A percentile compares a stretch with the other conserved stretches of the same genome.
These are phyloP conservation scores for Myrmaecium sp. DNA, from an alignment of 2,329 filamentous ascomycete species.

Conservation along the genomic window DNA sequence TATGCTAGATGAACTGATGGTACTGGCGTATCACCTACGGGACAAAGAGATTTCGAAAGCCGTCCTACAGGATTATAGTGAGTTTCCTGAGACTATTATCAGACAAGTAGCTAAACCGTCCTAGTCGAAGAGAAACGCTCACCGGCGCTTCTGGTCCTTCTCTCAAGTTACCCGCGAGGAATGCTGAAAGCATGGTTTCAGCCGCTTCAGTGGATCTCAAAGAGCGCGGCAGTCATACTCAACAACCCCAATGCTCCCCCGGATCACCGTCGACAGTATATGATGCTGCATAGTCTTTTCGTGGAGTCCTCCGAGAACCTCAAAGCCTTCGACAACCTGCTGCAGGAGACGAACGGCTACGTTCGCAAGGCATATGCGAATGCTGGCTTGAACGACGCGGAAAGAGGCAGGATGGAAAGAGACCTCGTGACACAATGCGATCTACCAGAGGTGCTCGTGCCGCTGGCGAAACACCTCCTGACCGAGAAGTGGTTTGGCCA, in stretches of 20 bases:
- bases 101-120: neutral
- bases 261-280: conserved; percentile 24
- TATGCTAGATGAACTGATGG: conserved; percentile 35
- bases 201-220: conserved; percentile 16
- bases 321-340: conserved; percentile 28
- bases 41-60: conserved; percentile 8
- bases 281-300: conserved; percentile 21
- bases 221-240: conserved; percentile 8
- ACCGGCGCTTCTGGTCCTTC: conserved; percentile 34
- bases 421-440: conserved; percentile 34
- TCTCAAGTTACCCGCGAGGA: conserved; percentile 40
- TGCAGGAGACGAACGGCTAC: conserved; percentile 45
- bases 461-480: conserved; percentile 31
- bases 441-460: conserved; percentile 33
- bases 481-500: conserved; percentile 30
- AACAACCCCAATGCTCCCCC: conserved; percentile 26
- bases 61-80: conserved; percentile 6
- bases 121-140: conserved; percentile 7
- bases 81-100: conserved; percentile 3
- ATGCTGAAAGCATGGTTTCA: conserved; percentile 20
- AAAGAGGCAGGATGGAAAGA: conserved; percentile 33
- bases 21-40: conserved; percentile 24
- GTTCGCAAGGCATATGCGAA: conserved; percentile 41
- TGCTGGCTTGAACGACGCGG: conserved; percentile 25
- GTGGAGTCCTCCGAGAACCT: conserved; percentile 26